These are phyloP conservation scores for Amaranthus tricolor DNA, from an alignment of 179 eudicot species.

Conservation along the genomic window DNA sequence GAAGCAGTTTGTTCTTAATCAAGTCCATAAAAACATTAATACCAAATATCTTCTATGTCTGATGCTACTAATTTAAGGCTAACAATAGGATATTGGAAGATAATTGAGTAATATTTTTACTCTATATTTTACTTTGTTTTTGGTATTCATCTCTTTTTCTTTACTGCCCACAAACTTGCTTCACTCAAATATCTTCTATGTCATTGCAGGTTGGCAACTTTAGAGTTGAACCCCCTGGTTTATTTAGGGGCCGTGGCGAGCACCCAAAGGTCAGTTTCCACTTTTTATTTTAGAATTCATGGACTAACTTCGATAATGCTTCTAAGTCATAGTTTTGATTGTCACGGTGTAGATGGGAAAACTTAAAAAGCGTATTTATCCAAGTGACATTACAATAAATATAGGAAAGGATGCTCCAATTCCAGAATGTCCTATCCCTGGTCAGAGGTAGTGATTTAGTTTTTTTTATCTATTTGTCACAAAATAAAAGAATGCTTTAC, in stretches of 20 bases:
- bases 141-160: too few relatives aligned
- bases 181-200: too few relatives aligned
- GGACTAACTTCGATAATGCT: background rate
- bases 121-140: too few relatives aligned
- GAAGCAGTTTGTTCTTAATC: too few relatives aligned
- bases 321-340: constrained; percentile 4
- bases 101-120: too few relatives aligned
- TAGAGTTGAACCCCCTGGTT: constrained; percentile 98
- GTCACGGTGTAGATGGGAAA: constrained; percentile 77
- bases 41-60: too few relatives aligned
- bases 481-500: background rate
- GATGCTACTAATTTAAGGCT: too few relatives aligned
- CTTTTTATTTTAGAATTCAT: background rate
- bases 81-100: too few relatives aligned
- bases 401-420: constrained; percentile 83
- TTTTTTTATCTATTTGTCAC: background rate
- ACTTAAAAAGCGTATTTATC: constrained; percentile 80
- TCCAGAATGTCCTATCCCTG: constrained; percentile 94
- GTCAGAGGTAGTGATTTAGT: constrained; percentile 56
- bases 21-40: too few relatives aligned
- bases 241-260: constrained; percentile 99
- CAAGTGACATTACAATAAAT: constrained; percentile 84
- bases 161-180: too few relatives aligned
- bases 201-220: constrained; percentile 89
- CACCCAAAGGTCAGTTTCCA: constrained; percentile 76